Percentiles rank a stretch among this genome's conserved stretches.
These are phyloP conservation scores for Aspergillus ochraceus DNA, from an alignment of 2,329 filamentous ascomycete genomes.

Conservation along the genomic window DNA sequence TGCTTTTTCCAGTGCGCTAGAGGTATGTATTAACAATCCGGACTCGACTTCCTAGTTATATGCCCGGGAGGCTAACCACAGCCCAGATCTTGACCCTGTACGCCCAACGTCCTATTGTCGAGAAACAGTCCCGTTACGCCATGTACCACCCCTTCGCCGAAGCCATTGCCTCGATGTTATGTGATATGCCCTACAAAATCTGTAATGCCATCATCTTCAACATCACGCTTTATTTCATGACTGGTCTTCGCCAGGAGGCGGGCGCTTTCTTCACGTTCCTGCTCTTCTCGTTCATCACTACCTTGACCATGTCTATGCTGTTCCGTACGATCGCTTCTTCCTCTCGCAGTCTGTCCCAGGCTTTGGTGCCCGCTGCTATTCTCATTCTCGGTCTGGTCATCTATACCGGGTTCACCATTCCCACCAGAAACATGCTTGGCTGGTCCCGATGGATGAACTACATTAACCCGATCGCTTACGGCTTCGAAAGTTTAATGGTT, in stretches of 20 bases:
- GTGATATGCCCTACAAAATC: slow-evolving; percentile 81
- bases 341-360: slow-evolving; percentile 65
- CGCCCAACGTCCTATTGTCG: slow-evolving; percentile 84
- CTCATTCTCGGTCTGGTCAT: slow-evolving; percentile 48
- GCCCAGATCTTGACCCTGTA: slow-evolving; percentile 77
- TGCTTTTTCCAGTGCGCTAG: slow-evolving; percentile 76
- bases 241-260: slow-evolving; percentile 71
- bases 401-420: slow-evolving; percentile 51
- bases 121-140: slow-evolving; percentile 84
- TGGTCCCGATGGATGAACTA: slow-evolving; percentile 87
- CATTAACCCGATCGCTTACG: slow-evolving; percentile 75
- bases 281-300: slow-evolving; percentile 71
- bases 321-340: slow-evolving; percentile 79
- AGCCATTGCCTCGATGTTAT: slow-evolving; percentile 82
- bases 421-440: slow-evolving; percentile 63
- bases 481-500: slow-evolving; percentile 76
- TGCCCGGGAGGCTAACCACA: background rate
- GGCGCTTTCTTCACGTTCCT: slow-evolving; percentile 84
- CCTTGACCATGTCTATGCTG: slow-evolving; percentile 80
- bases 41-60: slow-evolving; percentile 11
- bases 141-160: slow-evolving; percentile 88
- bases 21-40: slow-evolving; percentile 45
- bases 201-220: slow-evolving; percentile 76
- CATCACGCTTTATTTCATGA: slow-evolving; percentile 81
- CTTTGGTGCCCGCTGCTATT: slow-evolving; percentile 56